Evolutionary conservation across 73 alveolate genomes (phyloP), one percentile per base, ranked within the genome.

Genomic region (Strombidium stylifer): DNA sequence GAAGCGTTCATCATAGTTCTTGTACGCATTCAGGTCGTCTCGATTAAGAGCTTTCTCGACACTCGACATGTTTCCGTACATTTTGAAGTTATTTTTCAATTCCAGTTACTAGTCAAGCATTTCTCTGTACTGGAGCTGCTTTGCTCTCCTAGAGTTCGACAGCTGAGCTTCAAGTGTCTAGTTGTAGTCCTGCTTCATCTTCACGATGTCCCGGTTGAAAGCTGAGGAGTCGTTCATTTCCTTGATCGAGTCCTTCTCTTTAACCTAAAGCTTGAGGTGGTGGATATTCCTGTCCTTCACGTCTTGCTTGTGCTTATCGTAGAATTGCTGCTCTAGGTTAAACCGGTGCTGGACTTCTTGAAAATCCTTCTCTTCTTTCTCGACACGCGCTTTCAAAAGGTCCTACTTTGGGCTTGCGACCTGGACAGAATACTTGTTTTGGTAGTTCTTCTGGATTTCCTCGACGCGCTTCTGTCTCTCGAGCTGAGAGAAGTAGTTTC

Each of bases 31-130:
- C 1, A 74, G 49, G 39, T 74, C 87, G 40, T 74, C 74, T 51
- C 64, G 61, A 47, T 74, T 74, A 1, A 74, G 35, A 15, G 59
- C 61, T 52, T 64, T 74, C 42, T 74, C 87, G 25, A 74, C 87
- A 16, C 68, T 60, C 3, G 81, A 62, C 87, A 74, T 74, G 20
- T 74, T 62, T 15, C 87, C 87, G 36, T 73, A 73, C 57, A 73
- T 40, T 48, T 48, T 45, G 12, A 54, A 15, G 42, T 36, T 18
- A 11, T 73, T 59, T 20, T 42, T 39, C 47, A 61, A 59, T 39
- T 73, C 61, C 16, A 73, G 8, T 73, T 73, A 48, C 40, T 73
- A 44, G 47, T 73, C 86, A 11, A 73, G 86, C 79, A 51, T 49
- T 48, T 73, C 73, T 42, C 61, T 73, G 34, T 73, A 73, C 2